Percentiles rank a stretch among this genome's conserved stretches.
phyloP scores from a whole-genome alignment of 176 grass and related monocot genomes.

The Avena eriantha region DNA sequence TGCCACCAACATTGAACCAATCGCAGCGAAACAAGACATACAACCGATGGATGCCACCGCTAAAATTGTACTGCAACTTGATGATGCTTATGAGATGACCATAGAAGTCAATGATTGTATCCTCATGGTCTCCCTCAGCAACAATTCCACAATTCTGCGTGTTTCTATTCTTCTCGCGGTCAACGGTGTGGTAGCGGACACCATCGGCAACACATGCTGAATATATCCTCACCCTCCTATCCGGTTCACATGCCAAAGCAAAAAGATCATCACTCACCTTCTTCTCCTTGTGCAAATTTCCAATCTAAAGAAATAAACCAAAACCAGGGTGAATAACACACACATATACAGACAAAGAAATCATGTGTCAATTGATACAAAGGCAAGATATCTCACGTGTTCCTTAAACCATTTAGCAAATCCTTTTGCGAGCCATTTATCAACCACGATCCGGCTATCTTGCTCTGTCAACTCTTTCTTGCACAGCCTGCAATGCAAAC shows the following conservation, averaged over 20 bases:
- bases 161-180: not conserved
- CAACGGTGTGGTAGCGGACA: not conserved
- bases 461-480: not conserved
- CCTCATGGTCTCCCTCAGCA: not conserved
- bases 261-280: not conserved
- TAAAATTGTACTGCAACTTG: not conserved
- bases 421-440: not conserved
- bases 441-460: not conserved
- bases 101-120: not conserved
- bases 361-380: not conserved
- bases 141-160: not conserved
- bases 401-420: not conserved
- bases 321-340: not conserved
- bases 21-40: not conserved
- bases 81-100: not conserved
- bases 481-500: not conserved
- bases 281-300: not conserved
- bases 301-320: not conserved
- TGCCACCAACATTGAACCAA: not conserved
- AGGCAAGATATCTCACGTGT: not conserved
- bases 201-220: not conserved
- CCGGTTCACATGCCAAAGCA: not conserved
- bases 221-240: not conserved
- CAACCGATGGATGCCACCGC: not conserved
- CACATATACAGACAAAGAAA: not conserved